Evolutionary conservation across 1,284 basidiomycete genomes (phyloP).

Genomic region (Ustilago esculenta): DNA sequence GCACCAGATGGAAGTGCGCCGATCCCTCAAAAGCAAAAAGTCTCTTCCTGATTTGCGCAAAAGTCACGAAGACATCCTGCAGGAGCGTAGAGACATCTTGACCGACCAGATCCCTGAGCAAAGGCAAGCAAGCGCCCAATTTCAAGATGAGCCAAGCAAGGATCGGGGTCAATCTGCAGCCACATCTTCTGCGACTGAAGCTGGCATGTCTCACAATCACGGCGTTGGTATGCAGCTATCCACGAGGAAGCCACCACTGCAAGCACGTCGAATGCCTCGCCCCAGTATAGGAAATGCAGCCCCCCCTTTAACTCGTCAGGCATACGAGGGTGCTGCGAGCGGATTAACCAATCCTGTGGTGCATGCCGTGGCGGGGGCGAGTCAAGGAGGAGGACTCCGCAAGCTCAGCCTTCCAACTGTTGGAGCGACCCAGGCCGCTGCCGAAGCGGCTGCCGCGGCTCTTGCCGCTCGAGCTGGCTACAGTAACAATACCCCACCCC

Average conservation of each 20-base stretch:
- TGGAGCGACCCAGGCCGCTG: conserved; percentile 57
- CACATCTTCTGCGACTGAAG: background rate
- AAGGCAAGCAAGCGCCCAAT: background rate
- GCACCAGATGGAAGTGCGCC: conserved; percentile 28
- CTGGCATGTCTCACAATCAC: background rate
- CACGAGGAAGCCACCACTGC: conserved; percentile 12
- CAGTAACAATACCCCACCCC: conserved; percentile 28
- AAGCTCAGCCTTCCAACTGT: conserved; percentile 57
- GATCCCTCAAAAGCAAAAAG: conserved; percentile 69
- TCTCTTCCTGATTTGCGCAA: conserved; percentile 86
- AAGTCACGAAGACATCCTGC: conserved; percentile 68
- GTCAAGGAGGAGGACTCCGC: conserved; percentile 49
- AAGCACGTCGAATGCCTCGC: conserved; percentile 19
- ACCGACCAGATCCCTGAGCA: conserved; percentile 4
- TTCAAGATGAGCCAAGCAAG: background rate
- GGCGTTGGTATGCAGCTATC: background rate
- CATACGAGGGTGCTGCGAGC: conserved; percentile 5
- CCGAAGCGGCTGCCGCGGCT: conserved; percentile 56
- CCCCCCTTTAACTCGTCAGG: conserved; percentile 5
- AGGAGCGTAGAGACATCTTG: conserved; percentile 47
- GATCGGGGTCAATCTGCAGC: background rate
- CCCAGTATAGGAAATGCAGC: conserved; percentile 17
- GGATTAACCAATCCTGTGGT: conserved; percentile 1
- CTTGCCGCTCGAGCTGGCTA: conserved; percentile 41
- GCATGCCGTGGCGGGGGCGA: background rate